Evolutionary conservation across 106 monocot genomes (phyloP).

Genomic region (Ottelia alismoides): DNA sequence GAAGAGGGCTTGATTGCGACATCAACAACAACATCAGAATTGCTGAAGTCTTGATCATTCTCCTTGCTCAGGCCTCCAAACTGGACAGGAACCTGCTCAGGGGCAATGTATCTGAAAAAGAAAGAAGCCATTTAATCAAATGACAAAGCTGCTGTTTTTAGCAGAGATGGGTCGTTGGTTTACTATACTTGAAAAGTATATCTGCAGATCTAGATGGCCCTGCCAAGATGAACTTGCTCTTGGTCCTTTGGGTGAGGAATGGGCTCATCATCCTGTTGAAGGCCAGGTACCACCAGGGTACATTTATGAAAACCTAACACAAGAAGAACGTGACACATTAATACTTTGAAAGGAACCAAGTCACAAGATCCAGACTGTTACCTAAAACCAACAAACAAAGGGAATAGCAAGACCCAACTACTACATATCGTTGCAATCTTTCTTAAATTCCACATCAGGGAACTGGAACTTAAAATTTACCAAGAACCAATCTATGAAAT

Average conservation of each 20-base stretch:
- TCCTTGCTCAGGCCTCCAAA: constrained; percentile 25
- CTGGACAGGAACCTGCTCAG: constrained; percentile 25
- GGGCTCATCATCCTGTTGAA: constrained; percentile 51
- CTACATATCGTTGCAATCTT: too few species aligned
- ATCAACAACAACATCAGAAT: constrained; percentile 7
- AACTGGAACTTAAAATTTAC: too few species aligned
- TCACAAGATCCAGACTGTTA: too few species aligned
- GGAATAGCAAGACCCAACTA: too few species aligned
- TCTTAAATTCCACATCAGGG: too few species aligned
- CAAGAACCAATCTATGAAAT: too few species aligned
- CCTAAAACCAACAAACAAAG: too few species aligned
- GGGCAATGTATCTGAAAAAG: constrained; percentile 20
- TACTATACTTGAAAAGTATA: constrained; percentile 38
- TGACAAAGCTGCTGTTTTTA: not conserved
- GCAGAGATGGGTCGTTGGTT: too few species aligned
- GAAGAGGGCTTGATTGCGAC: constrained; percentile 14
- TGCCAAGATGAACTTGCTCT: constrained; percentile 66
- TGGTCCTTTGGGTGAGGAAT: constrained; percentile 50
- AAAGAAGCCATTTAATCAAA: not conserved
- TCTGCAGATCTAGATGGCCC: constrained; percentile 40
- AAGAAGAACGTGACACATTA: too few species aligned
- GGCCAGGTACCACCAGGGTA: constrained; percentile 64
- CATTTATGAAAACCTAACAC: constrained; percentile 55
- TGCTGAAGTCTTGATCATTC: constrained; percentile 16
- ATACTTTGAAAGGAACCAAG: too few species aligned